Base-by-base conservation (phyloP, 2,329 filamentous ascomycete species). In the Dryadomyces quercivorus region DNA sequence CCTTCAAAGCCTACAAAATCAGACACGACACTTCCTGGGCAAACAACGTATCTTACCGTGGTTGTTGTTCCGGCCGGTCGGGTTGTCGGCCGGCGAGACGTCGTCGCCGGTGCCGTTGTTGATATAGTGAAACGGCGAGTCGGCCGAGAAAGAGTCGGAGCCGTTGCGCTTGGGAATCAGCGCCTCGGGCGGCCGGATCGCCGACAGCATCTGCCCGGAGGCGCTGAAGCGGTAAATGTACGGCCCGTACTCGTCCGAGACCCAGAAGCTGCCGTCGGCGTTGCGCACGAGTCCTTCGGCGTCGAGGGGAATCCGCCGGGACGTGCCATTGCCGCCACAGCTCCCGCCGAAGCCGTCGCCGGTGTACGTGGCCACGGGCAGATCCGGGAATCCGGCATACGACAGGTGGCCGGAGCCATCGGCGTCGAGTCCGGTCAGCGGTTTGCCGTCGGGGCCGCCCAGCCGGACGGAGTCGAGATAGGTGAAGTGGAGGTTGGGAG, bases 1-100 rank as follows among this genome's bases (percentile, higher is more conserved):
- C 81, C 84, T 66, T 89, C 85, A 50, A 88, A 79, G n/a, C 85
- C 85, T n/a, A 36, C n/a, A n/a, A n/a, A n/a, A n/a, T n/a, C n/a
- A n/a, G n/a, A n/a, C n/a, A n/a, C n/a, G n/a, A n/a, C n/a, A n/a
- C n/a, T n/a, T n/a, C n/a, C n/a, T n/a, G n/a, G n/a, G n/a, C n/a
- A n/a, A n/a, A n/a, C n/a, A n/a, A n/a, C n/a, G n/a, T n/a, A n/a
- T n/a, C 49, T 18, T 20, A 56, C 54, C 55, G 64, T 87, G 84
- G 65, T 89, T 89, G 65, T 89, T 88, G 54, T 75, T 72, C 20
- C 85, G 77, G 13, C 85, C 85, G 2, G 55, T 56, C 15, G 55
- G 55, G 45, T 56, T 56, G 1, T 75, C 75, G 1, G 74, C 71
- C 0, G 82, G 80, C 59, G 84, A 72, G 15, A 69, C 72, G 0